Base-by-base conservation (phyloP, 2,329 filamentous ascomycete genomes). In the Cadophora sp. region DNA sequence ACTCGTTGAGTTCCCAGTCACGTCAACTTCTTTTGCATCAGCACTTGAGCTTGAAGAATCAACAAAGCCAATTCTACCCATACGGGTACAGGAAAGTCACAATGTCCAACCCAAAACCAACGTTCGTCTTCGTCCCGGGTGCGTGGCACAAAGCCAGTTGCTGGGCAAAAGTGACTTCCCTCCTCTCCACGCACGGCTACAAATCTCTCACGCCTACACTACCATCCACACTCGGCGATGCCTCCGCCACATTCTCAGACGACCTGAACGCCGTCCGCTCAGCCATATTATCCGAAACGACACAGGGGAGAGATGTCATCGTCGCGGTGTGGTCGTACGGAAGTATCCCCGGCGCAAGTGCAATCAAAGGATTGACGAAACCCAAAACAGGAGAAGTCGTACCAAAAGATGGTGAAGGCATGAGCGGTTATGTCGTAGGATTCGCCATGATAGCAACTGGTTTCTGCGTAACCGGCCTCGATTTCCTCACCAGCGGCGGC, bases 61-160 rank as follows among this genome's bases (percentile, higher is more conserved):
- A 55, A 30, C 22, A 30, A 33, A 16, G 5, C 18, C 24, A 30
- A 3, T 30, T 27, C 50, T 55, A 8, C 14, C 22, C 33, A 22
- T n/a, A 8, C 50, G 6, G 11, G 24, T 9, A n/a, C n/a, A n/a
- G n/a, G n/a, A 33, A 27, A 30, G 14, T 5, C 4, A 2, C 22
- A 20, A 60, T 60, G 58, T n/a, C 58, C 2, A 47, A 22, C 41
- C 8, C 58, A 9, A 72, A 71, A 36, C 78, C 79, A 50, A 80
- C 78, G 11, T 72, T 85, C 0, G 66, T 86, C 64, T 79, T 85
- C 22, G 76, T 86, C 0, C 82, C 79, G 1, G 83, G 83, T 5
- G 78, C 82, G 30, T 85, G 83, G 83, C 83, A 85, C 65, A 71
- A 66, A 24, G 72, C 73, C 8, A 76, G 74, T 22, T 75, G 76